Conservation (phyloP, 495 filamentous ascomycete species). For the Darksidea phi region DNA sequence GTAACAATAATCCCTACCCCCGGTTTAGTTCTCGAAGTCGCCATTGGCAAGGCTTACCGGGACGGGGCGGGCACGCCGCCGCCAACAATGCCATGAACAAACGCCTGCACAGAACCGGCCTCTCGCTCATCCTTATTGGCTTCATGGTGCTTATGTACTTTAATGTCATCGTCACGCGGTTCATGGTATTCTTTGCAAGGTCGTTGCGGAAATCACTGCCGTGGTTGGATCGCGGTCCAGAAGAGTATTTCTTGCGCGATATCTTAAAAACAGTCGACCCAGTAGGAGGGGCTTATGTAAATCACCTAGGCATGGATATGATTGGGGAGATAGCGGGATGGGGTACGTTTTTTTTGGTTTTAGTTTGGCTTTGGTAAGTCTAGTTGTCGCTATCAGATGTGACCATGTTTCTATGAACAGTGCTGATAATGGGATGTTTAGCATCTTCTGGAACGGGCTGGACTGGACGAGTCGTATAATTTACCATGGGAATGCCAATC, state of each 20-base stretch:
- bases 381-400: too few relatives aligned
- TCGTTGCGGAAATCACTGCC: conserved; percentile 45
- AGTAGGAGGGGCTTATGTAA: conserved; percentile 33
- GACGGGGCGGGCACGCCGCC: conserved; percentile 46
- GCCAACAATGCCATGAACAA: conserved; percentile 45
- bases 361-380: conserved; percentile 47
- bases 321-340: conserved; percentile 47
- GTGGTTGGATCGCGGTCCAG: conserved; percentile 40
- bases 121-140: conserved; percentile 42
- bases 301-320: conserved; percentile 34
- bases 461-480: conserved; percentile 48
- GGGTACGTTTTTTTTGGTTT: conserved; percentile 46
- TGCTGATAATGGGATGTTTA: too few relatives aligned
- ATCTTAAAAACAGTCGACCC: conserved; percentile 42
- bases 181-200: conserved; percentile 49
- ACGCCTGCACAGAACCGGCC: conserved; percentile 44
- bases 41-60: conserved; percentile 47
- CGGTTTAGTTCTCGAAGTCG: conserved; percentile 35
- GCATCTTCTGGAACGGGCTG: conserved; percentile 46
- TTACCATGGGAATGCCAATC: conserved; percentile 49
- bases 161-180: conserved; percentile 46
- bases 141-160: conserved; percentile 47
- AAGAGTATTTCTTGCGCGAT: conserved; percentile 44
- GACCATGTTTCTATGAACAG: too few relatives aligned
- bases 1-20: conserved; percentile 23